Conservation (phyloP, 192 early-diverging fungal species). For the Backusella macrospora region DNA sequence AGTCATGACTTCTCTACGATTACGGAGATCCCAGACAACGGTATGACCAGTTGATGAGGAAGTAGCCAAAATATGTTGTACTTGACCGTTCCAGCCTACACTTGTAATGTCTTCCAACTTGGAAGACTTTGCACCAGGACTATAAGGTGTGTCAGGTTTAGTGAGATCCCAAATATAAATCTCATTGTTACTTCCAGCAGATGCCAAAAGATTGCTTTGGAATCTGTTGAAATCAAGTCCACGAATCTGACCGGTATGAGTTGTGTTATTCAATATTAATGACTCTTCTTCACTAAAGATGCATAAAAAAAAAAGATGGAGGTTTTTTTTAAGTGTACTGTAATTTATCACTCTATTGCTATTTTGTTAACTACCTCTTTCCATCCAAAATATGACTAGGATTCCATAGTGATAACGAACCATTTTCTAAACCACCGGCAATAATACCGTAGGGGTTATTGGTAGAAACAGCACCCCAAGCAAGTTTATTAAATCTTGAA, state of each 20-base stretch:
- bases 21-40: constrained; percentile 95
- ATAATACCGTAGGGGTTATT: constrained; percentile 73
- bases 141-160: constrained; percentile 85
- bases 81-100: constrained; percentile 92
- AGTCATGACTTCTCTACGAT: constrained; percentile 81
- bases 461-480: constrained; percentile 66
- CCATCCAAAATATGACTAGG: constrained; percentile 71
- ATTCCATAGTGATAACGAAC: constrained; percentile 90
- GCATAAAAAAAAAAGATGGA: too few species aligned
- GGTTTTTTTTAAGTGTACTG: too few species aligned
- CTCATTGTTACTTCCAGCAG: constrained; percentile 90
- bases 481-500: constrained; percentile 91
- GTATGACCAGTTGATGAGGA: constrained; percentile 90
- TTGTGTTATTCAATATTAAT: constrained; percentile 67
- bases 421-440: constrained; percentile 94
- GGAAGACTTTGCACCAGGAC: constrained; percentile 82
- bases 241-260: constrained; percentile 87
- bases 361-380: constrained; percentile 42
- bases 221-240: constrained; percentile 93
- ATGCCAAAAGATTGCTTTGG: constrained; percentile 84
- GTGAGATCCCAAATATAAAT: constrained; percentile 95
- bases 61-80: constrained; percentile 91
- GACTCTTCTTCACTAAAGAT: constrained; percentile 52
- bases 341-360: neutral
- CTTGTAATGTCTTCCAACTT: constrained; percentile 87